Evolutionary conservation across 805 yeast genomes (phyloP).

Genomic region (Myxozyma nipponensis): DNA sequence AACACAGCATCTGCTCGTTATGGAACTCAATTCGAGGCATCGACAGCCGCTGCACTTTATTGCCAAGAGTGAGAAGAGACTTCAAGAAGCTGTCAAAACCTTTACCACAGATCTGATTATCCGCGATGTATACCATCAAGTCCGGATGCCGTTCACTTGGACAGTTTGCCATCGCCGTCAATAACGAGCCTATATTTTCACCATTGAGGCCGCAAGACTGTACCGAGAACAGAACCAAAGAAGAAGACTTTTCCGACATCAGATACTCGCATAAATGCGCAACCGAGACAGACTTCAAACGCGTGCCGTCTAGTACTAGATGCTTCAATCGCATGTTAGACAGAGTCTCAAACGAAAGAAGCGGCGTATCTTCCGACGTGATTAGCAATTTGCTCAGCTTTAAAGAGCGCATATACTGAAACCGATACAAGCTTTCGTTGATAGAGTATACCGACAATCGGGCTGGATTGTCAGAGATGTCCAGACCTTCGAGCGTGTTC

Average conservation of each 20-base stretch:
- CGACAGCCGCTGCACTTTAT: constrained; percentile 18
- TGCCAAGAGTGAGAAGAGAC: constrained; percentile 7
- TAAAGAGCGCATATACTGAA: constrained; percentile 23
- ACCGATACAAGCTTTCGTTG: constrained; percentile 24
- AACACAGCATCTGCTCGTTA: constrained; percentile 22
- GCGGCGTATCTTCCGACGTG: constrained; percentile 26
- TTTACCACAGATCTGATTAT: constrained; percentile 20
- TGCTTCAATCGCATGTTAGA: constrained; percentile 22
- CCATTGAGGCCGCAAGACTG: constrained; percentile 30
- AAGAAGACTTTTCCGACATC: constrained; percentile 8
- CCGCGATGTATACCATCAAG: constrained; percentile 25
- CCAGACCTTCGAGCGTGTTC: constrained; percentile 28
- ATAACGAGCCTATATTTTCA: constrained; percentile 16
- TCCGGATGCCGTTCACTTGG: constrained; percentile 14
- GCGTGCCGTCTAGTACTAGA: constrained; percentile 28
- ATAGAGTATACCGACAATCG: constrained; percentile 27
- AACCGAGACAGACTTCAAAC: constrained; percentile 23
- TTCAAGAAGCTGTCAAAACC: constrained; percentile 19
- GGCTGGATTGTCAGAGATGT: constrained; percentile 30
- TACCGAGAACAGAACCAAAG: constrained; percentile 24
- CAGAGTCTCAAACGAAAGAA: constrained; percentile 24
- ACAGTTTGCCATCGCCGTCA: constrained; percentile 23
- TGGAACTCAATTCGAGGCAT: constrained; percentile 28
- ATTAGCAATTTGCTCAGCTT: constrained; percentile 17
- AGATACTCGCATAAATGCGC: constrained; percentile 20